Conservation (phyloP, 1,284 basidiomycete species). For the Pholiota adiposa region DNA sequence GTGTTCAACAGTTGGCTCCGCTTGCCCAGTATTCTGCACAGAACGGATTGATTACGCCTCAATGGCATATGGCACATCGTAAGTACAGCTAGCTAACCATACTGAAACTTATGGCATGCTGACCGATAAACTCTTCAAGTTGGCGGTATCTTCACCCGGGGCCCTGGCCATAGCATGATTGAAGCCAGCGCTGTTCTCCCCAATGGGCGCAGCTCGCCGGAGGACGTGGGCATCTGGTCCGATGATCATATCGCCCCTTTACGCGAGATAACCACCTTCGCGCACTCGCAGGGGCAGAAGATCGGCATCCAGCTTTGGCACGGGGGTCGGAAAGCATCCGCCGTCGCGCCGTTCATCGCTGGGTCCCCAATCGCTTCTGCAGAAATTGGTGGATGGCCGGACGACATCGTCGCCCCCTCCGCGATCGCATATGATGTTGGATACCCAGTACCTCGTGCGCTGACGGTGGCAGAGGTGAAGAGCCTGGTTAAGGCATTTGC, state of each 20-base stretch:
- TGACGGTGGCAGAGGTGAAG: constrained; percentile 55
- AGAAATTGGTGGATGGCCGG: constrained; percentile 72
- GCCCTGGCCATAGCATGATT: constrained; percentile 56
- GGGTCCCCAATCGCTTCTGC: constrained; percentile 40
- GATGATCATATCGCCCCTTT: constrained; percentile 74
- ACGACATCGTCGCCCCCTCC: constrained; percentile 63
- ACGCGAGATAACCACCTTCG: constrained; percentile 74
- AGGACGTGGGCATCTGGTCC: constrained; percentile 72
- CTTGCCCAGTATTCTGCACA: constrained; percentile 70
- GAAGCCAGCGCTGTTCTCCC: constrained; percentile 68
- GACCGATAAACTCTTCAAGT: no score
- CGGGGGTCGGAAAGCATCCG: constrained; percentile 76
- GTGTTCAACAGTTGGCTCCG: constrained; percentile 45
- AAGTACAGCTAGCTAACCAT: constrained; percentile 14
- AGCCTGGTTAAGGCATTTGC: constrained; percentile 63
- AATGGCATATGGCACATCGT: constrained; percentile 47
- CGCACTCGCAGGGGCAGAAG: constrained; percentile 70
- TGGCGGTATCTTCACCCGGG: constrained; percentile 50
- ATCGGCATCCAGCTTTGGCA: constrained; percentile 85
- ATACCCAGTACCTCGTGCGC: constrained; percentile 59
- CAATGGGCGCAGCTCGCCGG: constrained; percentile 56
- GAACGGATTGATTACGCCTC: constrained; percentile 46
- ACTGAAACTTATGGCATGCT: background rate
- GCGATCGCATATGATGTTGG: constrained; percentile 53
- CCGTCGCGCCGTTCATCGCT: constrained; percentile 60